Base-by-base conservation (phyloP, 495 filamentous ascomycete species). In the Penicillium salamii region DNA sequence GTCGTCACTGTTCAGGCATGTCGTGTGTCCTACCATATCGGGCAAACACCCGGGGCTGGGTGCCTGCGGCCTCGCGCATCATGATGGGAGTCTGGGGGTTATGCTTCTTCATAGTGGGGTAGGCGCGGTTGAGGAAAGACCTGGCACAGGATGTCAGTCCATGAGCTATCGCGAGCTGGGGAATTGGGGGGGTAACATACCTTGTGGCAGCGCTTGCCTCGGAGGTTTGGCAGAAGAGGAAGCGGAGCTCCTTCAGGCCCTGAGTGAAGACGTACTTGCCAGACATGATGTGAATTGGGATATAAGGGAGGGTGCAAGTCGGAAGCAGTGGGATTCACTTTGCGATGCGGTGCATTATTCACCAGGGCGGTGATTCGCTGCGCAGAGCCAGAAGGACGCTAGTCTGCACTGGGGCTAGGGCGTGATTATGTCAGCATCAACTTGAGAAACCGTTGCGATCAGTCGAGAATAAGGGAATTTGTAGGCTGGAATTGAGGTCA, bases 81-180 rank as follows among this genome's bases (percentile, higher is more conserved):
- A 98, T 74, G 70, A 98, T 97, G 40, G 93, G 93, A 34, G 82
- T 96, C 68, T 90, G 73, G 8, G 93, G 93, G 74, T 98, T 97
- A 78, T 93, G 85, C 80, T 95, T 95, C 82, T 98, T 98, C 92
- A 98, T 97, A 58, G 88, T 91, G 5, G 93, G 95, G 72, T 98
- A 98, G 46, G 91, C 88, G 67, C 87, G 83, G 50, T 84, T 84
- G 41, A 98, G 77, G 78, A 98, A 98, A 11, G 86, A 82, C 69
- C 93, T 98, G 33, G 12, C 19, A 50, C 5, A 17, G 5, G 21
- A n/a, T 32, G 20, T 65, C 45, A 65, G 42, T 39, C 28, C 57
- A 39, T 49, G 26, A 6, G 9, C 24, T 43, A 49, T 13, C 23
- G 23, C 4, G 14, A 11, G 21, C 21, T 38, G 3, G 35, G 40